Conservation (phyloP, 768 basidiomycete genomes). For the Tulasnella sp. region DNA sequence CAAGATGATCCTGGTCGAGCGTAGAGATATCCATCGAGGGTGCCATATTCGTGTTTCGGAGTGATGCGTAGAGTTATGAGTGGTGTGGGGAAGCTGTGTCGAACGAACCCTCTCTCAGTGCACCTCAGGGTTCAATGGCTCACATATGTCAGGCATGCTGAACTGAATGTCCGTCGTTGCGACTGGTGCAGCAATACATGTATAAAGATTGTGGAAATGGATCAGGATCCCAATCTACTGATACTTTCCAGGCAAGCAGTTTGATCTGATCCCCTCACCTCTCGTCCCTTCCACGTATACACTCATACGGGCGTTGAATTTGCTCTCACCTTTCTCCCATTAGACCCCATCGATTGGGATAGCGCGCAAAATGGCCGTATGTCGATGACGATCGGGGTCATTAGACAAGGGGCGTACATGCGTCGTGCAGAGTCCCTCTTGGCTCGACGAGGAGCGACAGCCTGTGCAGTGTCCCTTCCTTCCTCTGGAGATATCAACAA, state of each 20-base stretch:
- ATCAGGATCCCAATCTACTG: no score
- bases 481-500: conserved; percentile 34
- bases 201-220: no score
- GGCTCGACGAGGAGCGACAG: conserved; percentile 67
- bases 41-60: no score
- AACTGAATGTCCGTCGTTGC: background rate
- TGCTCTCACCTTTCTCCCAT: conserved; percentile 90
- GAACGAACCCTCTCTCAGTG: no score
- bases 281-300: background rate
- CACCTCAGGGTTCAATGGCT: no score
- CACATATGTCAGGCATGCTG: no score
- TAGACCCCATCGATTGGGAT: conserved; percentile 79
- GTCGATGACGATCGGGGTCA: conserved; percentile 78
- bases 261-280: background rate
- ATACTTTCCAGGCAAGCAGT: conserved; percentile 31
- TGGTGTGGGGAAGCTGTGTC: no score
- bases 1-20: no score
- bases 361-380: conserved; percentile 81
- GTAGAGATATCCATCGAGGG: no score
- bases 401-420: conserved; percentile 93
- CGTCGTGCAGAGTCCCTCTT: conserved; percentile 79
- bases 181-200: no score
- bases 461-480: conserved; percentile 64
- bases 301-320: conserved; percentile 87
- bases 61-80: no score